phyloP scores from a whole-genome alignment of 164 flowering plant species.

The Sedum album region DNA sequence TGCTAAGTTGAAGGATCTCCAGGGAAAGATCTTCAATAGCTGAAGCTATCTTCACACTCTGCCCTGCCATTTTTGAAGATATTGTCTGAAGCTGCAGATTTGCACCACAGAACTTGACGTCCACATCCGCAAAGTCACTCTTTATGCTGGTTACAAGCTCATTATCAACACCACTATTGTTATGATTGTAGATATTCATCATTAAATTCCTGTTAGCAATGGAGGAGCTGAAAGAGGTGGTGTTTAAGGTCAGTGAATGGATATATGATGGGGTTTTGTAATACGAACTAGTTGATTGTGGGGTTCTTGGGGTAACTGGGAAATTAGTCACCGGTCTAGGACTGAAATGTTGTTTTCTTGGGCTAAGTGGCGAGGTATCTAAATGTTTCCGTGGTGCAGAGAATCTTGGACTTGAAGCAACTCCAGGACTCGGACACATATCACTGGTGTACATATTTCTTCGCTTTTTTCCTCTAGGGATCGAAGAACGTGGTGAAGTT shows the following conservation, averaged over 20 bases:
- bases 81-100: slow-evolving; percentile 68
- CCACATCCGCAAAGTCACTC: slow-evolving; percentile 70
- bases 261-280: slow-evolving; percentile 22
- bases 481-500: slow-evolving; percentile 77
- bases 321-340: slow-evolving; percentile 50
- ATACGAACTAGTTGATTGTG: slow-evolving; percentile 73
- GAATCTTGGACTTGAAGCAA: slow-evolving; percentile 58
- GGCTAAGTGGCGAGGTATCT: slow-evolving; percentile 40
- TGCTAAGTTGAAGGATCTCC: slow-evolving; percentile 64
- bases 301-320: slow-evolving; percentile 85
- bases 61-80: slow-evolving; percentile 65
- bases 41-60: slow-evolving; percentile 57
- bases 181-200: not conserved
- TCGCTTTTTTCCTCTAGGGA: slow-evolving; percentile 82
- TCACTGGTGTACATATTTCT: slow-evolving; percentile 47
- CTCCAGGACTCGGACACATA: slow-evolving; percentile 76
- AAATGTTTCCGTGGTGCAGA: slow-evolving; percentile 8
- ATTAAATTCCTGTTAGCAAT: not conserved
- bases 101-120: slow-evolving; percentile 80
- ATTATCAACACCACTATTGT: slow-evolving; percentile 21
- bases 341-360: slow-evolving; percentile 58
- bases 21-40: slow-evolving; percentile 71
- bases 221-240: slow-evolving; percentile 8
- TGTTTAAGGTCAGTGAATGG: slow-evolving; percentile 26
- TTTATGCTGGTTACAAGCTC: slow-evolving; percentile 72